Evolutionary conservation across 2,329 filamentous ascomycete species (phyloP).

Genomic region (Aureobasidium sp.): DNA sequence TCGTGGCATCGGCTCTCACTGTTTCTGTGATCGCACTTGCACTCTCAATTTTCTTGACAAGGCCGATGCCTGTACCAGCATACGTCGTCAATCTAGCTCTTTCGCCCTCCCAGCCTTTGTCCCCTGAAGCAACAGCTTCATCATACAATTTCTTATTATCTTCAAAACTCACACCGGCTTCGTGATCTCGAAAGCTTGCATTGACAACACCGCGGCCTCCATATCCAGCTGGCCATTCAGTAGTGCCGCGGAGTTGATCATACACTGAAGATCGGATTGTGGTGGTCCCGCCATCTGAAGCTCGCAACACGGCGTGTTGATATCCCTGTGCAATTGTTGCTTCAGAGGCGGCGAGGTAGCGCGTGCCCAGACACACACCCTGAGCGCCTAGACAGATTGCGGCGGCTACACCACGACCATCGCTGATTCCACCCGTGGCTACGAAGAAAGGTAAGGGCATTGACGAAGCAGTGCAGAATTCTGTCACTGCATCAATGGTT

Average conservation of each 20-base stretch:
- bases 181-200: conserved; percentile 40
- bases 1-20: conserved; percentile 33
- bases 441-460: conserved; percentile 31
- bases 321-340: conserved; percentile 42
- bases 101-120: conserved; percentile 43
- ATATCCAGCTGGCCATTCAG: conserved; percentile 51
- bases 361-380: conserved; percentile 56
- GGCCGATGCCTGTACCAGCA: conserved; percentile 54
- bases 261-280: conserved; percentile 47
- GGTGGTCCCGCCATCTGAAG: conserved; percentile 44
- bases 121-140: conserved; percentile 43
- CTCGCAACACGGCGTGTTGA: conserved; percentile 39
- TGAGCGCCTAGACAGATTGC: conserved; percentile 46
- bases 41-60: conserved; percentile 45
- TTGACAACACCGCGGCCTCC: conserved; percentile 54
- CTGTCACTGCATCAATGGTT: conserved; percentile 41
- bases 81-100: conserved; percentile 53
- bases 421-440: conserved; percentile 52
- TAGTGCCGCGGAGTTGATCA: conserved; percentile 49
- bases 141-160: conserved; percentile 40
- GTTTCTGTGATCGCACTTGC: conserved; percentile 49
- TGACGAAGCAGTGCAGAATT: conserved; percentile 20
- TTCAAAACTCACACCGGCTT: conserved; percentile 32
- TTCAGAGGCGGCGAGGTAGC: conserved; percentile 50
- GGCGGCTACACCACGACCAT: conserved; percentile 48